Evolutionary conservation across 306 rosid genomes (phyloP).

Genomic region (Lablab purpureus): DNA sequence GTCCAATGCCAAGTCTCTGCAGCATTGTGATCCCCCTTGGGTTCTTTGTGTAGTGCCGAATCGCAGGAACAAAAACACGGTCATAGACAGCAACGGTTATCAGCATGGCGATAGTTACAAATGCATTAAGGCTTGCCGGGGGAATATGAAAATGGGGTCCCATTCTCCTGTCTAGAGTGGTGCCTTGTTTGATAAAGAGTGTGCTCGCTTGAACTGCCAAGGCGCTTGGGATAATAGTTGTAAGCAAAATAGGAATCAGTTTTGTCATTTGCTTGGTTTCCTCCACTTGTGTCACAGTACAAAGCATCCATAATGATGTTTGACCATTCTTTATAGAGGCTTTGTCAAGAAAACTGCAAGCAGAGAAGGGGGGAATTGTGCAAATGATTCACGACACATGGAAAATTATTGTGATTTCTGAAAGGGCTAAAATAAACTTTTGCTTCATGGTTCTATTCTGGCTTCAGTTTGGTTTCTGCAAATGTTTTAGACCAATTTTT

Average conservation of each 20-base stretch:
- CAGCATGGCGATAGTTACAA: conserved; percentile 70
- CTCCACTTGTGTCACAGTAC: conserved; percentile 85
- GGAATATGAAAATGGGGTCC: conserved; percentile 74
- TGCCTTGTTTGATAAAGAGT: conserved; percentile 73
- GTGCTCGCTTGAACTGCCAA: conserved; percentile 55
- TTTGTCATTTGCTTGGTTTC: conserved; percentile 89
- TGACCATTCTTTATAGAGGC: conserved; percentile 60
- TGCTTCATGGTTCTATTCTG: not conserved
- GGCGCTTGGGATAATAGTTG: conserved; percentile 70
- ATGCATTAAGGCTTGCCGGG: conserved; percentile 62
- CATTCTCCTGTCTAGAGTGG: conserved; percentile 64
- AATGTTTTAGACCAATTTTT: too few species aligned
- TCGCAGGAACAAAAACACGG: conserved; percentile 58
- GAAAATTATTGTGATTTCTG: not conserved
- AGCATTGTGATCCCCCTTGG: conserved; percentile 89
- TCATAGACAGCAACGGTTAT: conserved; percentile 66
- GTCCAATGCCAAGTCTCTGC: conserved; percentile 79
- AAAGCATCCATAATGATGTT: conserved; percentile 66
- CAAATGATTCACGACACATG: not conserved
- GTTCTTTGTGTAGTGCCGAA: conserved; percentile 65
- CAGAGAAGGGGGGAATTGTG: not conserved
- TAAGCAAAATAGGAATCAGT: conserved; percentile 70
- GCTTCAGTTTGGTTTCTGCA: too few species aligned
- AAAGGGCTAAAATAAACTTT: not conserved
- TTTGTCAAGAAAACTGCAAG: conserved; percentile 76